Conservation (phyloP, 495 filamentous ascomycete species). For the Delitschia confertaspora region DNA sequence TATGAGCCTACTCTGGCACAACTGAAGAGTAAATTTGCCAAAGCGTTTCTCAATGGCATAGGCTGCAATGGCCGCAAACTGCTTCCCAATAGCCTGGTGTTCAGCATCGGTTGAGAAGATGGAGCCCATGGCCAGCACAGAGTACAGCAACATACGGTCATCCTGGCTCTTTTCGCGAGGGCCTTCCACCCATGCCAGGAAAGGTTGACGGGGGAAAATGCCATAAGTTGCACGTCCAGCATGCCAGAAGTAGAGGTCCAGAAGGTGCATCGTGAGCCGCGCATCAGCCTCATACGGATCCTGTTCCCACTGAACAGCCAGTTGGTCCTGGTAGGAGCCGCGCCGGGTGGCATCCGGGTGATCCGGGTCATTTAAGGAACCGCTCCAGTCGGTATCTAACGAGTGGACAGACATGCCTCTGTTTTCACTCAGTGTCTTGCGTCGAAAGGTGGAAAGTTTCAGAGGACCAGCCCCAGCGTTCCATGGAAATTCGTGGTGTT, state of each 20-base stretch:
- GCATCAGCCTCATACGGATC: slow-evolving; percentile 50
- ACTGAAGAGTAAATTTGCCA: slow-evolving; percentile 46
- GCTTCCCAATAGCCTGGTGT: slow-evolving; percentile 38
- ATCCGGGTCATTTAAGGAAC: slow-evolving; percentile 24
- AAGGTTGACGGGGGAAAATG: slow-evolving; percentile 48
- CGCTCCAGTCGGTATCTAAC: slow-evolving; percentile 21
- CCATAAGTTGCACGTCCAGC: slow-evolving; percentile 46
- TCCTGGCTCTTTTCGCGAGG: slow-evolving; percentile 48
- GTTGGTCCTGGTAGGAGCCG: slow-evolving; percentile 31
- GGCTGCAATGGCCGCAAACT: slow-evolving; percentile 49
- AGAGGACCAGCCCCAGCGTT: slow-evolving; percentile 10
- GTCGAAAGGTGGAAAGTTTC: slow-evolving; percentile 17
- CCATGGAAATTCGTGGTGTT: too few relatives aligned
- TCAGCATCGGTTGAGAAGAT: slow-evolving; percentile 50
- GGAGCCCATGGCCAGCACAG: slow-evolving; percentile 51
- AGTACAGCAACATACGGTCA: slow-evolving; percentile 64
- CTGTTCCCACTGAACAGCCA: slow-evolving; percentile 47
- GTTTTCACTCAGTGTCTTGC: slow-evolving; percentile 19
- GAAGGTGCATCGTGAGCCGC: slow-evolving; percentile 40
- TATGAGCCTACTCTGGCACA: slow-evolving; percentile 55
- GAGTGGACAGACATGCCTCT: slow-evolving; percentile 34
- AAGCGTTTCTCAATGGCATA: slow-evolving; percentile 47
- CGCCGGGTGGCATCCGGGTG: slow-evolving; percentile 27
- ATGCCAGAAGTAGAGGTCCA: slow-evolving; percentile 49
- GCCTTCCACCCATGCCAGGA: slow-evolving; percentile 46